A percentile compares a stretch with the other conserved stretches of the same genome.
phyloP scores from a whole-genome alignment of 2,329 filamentous ascomycete genomes.

The Calonectria pseudoreteaudii region DNA sequence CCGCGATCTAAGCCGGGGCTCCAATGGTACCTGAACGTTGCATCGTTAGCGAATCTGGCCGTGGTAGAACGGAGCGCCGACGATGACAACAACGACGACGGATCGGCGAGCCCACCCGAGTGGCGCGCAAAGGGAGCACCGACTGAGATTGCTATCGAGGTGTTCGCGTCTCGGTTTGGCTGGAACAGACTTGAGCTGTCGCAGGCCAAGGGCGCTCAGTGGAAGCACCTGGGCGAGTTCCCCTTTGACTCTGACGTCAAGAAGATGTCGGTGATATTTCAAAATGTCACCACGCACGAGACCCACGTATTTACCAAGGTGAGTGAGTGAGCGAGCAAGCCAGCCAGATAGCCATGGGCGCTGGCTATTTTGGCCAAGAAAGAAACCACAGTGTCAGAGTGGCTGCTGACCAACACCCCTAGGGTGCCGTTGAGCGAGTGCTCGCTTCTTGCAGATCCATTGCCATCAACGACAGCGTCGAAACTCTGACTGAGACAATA shows the following conservation, averaged over 20 bases:
- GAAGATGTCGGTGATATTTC: conserved; percentile 80
- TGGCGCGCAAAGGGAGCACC: conserved; percentile 76
- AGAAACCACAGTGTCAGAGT: not conserved
- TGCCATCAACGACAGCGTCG: conserved; percentile 51
- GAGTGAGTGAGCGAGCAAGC: too few relatives aligned
- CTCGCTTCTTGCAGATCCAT: conserved; percentile 69
- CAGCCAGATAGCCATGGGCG: too few relatives aligned
- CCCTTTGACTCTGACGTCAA: conserved; percentile 81
- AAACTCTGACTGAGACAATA: conserved; percentile 50
- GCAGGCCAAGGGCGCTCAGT: conserved; percentile 59
- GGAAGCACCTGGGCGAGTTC: conserved; percentile 74
- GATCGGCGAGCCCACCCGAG: conserved; percentile 57
- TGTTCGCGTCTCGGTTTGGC: conserved; percentile 77
- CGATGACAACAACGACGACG: conserved; percentile 43
- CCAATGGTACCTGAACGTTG: conserved; percentile 70
- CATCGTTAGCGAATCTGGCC: conserved; percentile 74
- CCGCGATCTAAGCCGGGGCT: conserved; percentile 59
- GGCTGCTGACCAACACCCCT: not conserved
- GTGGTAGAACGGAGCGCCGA: conserved; percentile 52
- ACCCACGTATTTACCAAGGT: conserved; percentile 69
- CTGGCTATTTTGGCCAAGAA: too few relatives aligned
- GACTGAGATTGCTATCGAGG: conserved; percentile 77
- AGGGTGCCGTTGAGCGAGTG: conserved; percentile 75
- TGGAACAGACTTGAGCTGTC: conserved; percentile 68
- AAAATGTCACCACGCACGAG: conserved; percentile 51